phyloP scores from a whole-genome alignment of 495 filamentous ascomycete genomes.

The Pyronema omphalodes region DNA sequence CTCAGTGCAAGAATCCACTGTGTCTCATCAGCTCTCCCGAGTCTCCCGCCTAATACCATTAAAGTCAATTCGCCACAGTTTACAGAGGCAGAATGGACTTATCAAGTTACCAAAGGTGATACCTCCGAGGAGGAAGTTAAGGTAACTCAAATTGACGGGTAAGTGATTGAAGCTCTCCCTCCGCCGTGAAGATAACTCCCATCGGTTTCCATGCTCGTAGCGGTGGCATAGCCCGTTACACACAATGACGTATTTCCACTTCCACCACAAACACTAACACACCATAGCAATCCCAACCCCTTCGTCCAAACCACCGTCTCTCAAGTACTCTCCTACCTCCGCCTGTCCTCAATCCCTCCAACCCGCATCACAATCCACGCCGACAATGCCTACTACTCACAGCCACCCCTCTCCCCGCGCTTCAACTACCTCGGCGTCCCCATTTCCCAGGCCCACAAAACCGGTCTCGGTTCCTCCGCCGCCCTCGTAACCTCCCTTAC shows the following conservation, averaged over 20 bases:
- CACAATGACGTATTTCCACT: neutral
- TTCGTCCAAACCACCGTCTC: conserved; percentile 82
- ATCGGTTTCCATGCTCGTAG: too few relatives aligned
- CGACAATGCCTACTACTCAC: conserved; percentile 92
- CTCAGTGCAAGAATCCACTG: conserved; percentile 87
- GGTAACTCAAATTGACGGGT: conserved; percentile 58
- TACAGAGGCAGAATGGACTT: conserved; percentile 65
- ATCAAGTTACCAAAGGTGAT: conserved; percentile 44
- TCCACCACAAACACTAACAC: conserved; percentile 23
- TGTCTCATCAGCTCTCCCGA: conserved; percentile 41
- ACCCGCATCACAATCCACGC: conserved; percentile 77
- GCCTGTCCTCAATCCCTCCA: conserved; percentile 29
- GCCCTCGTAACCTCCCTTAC: conserved; percentile 86
- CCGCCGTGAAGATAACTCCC: neutral
- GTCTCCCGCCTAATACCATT: conserved; percentile 27
- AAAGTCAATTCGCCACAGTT: conserved; percentile 81
- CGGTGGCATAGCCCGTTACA: too few relatives aligned
- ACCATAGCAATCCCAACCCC: conserved; percentile 34
- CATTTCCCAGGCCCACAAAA: conserved; percentile 72
- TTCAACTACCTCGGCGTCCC: conserved; percentile 67
- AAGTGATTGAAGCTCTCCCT: conserved; percentile 25
- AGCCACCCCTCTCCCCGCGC: conserved; percentile 32
- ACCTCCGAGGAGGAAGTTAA: conserved; percentile 46
- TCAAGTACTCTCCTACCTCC: conserved; percentile 72
- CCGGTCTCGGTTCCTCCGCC: conserved; percentile 86